phyloP scores from a whole-genome alignment of 2,329 filamentous ascomycete genomes.

The Alternaria ethzedia region DNA sequence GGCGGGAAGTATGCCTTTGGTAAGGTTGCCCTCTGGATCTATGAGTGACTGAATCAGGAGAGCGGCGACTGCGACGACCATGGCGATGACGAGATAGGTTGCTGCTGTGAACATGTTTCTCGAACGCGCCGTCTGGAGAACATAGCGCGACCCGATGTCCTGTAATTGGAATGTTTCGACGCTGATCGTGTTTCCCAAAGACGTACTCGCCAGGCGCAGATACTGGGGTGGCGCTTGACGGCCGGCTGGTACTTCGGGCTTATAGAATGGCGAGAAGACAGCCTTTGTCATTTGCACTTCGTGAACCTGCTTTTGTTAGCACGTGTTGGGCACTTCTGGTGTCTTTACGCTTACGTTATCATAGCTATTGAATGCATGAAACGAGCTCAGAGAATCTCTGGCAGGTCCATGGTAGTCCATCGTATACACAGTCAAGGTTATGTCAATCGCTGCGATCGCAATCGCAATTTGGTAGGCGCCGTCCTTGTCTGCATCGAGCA shows the following conservation, averaged over 20 bases:
- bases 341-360: slow-evolving; percentile 54
- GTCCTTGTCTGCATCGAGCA: slow-evolving; percentile 65
- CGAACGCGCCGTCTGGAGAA: slow-evolving; percentile 66
- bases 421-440: slow-evolving; percentile 78
- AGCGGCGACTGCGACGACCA: slow-evolving; percentile 66
- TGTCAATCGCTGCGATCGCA: slow-evolving; percentile 80
- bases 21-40: slow-evolving; percentile 57
- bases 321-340: not conserved
- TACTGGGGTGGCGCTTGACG: slow-evolving; percentile 58
- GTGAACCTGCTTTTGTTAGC: slow-evolving; percentile 37
- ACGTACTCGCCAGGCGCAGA: slow-evolving; percentile 81
- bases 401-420: slow-evolving; percentile 69
- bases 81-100: slow-evolving; percentile 63
- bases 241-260: slow-evolving; percentile 33
- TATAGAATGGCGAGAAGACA: slow-evolving; percentile 55
- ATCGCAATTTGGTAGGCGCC: slow-evolving; percentile 78
- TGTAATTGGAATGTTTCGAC: slow-evolving; percentile 79
- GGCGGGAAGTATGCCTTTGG: slow-evolving; percentile 61
- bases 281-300: slow-evolving; percentile 66
- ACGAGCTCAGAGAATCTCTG: slow-evolving; percentile 53
- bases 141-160: slow-evolving; percentile 65
- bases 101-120: slow-evolving; percentile 58
- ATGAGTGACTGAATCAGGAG: slow-evolving; percentile 65
- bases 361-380: slow-evolving; percentile 60
- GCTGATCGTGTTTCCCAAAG: slow-evolving; percentile 78